Percentiles rank a stretch among this genome's conserved stretches.
phyloP scores from a whole-genome alignment of 139 green algal species.

The Nannochloris sp. region DNA sequence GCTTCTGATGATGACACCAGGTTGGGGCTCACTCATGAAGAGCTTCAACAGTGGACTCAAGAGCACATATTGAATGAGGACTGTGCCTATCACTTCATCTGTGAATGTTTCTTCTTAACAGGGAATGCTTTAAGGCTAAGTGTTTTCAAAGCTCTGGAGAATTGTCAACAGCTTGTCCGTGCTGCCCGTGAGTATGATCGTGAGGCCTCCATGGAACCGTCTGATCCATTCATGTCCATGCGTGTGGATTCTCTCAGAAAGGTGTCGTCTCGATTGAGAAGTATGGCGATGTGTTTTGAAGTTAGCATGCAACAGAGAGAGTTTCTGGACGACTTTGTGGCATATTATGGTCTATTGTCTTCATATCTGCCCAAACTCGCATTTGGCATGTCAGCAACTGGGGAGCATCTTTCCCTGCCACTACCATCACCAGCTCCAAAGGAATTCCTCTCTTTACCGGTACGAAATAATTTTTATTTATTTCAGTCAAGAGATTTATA shows the following conservation, averaged over 20 bases:
- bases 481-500: too few relatives aligned
- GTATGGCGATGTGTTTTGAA: background rate
- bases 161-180: constrained; percentile 8
- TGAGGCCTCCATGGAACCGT: background rate
- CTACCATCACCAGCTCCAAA: constrained; percentile 42
- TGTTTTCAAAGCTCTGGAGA: constrained; percentile 40
- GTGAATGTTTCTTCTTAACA: constrained; percentile 93
- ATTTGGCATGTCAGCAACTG: constrained; percentile 8
- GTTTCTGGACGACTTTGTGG: constrained; percentile 48
- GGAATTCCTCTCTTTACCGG: constrained; percentile 48
- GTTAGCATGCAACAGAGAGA: constrained; percentile 13
- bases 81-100: constrained; percentile 84
- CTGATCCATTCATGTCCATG: background rate
- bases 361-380: constrained; percentile 57
- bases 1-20: constrained; percentile 41
- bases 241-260: background rate
- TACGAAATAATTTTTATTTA: background rate
- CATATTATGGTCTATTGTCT: constrained; percentile 54
- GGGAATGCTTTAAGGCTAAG: constrained; percentile 75
- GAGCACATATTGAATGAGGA: background rate
- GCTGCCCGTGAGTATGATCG: background rate
- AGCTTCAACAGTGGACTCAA: constrained; percentile 41
- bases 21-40: constrained; percentile 40
- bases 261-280: background rate
- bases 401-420: constrained; percentile 35